Evolutionary conservation across 164 flowering plant genomes (phyloP).

Genomic region (Cinnamomum chago): DNA sequence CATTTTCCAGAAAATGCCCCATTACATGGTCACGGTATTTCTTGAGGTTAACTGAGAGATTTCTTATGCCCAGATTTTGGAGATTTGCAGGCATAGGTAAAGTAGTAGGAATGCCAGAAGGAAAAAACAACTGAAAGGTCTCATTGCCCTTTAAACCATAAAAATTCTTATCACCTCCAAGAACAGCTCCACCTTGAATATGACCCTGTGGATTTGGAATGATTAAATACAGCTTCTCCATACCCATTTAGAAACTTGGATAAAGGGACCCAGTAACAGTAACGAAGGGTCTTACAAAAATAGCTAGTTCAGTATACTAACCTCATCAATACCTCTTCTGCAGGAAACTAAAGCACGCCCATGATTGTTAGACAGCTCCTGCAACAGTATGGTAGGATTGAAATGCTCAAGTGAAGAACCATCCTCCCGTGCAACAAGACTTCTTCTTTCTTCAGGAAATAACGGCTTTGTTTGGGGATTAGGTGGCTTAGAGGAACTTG

Average conservation of each 20-base stretch:
- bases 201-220: not conserved
- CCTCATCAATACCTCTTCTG: slow-evolving; percentile 13
- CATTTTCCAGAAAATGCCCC: not conserved
- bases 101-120: not conserved
- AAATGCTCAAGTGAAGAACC: too few relatives aligned
- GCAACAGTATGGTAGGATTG: slow-evolving; percentile 1
- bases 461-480: not conserved
- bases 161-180: not conserved
- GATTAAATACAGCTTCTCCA: slow-evolving; percentile 6
- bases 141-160: not conserved
- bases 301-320: slow-evolving; percentile 2
- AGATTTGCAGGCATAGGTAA: not conserved
- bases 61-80: not conserved
- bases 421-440: not conserved
- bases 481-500: not conserved
- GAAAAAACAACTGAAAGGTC: not conserved
- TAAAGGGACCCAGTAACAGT: not conserved
- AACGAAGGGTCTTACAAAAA: not conserved
- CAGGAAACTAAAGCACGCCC: not conserved
- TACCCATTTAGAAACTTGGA: not conserved
- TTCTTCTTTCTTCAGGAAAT: not conserved
- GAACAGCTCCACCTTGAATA: not conserved
- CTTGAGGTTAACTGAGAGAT: too few relatives aligned
- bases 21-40: not conserved
- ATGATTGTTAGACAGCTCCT: not conserved